Evolutionary conservation across 2,329 filamentous ascomycete species (phyloP), one percentile per base, ranked within the genome.

Genomic region (Epichloe sylvatica): DNA sequence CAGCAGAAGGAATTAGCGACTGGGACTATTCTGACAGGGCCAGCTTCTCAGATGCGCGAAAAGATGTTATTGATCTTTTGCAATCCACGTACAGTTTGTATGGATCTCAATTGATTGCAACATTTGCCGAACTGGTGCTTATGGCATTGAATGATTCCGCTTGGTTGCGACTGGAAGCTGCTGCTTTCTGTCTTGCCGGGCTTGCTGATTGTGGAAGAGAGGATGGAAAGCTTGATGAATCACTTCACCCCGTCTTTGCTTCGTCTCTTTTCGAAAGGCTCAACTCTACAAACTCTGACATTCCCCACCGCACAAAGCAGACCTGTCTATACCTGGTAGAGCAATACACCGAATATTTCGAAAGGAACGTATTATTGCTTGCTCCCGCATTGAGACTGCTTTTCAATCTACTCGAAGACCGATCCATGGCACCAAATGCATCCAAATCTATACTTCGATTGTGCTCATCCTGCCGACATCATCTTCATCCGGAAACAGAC

Each of bases 1-100:
- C 78, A 0, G 57, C 69, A 2, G 70, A 76, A 9, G 68, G 74
- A 7, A 77, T 81, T 44, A 70, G 72, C 33, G 69, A 72, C 0
- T 91, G 86, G 86, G 83, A 86, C 53, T 79, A 80, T 4, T 77
- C 78, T 23, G 81, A 86, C 35, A 77, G 78, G 38, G 74, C 76
- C 46, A 79, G 75, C 0, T 90, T 90, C 63, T 72, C 75, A 47
- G 81, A 85, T 51, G 86, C 86, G 45, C 76, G 87, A 33, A 81
- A 84, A 56, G 87, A 94, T 58, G 81, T 90, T n/a, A 75, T 78
- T 46, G 86, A 94, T 61, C 74, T 92, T 70, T 70, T 92, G 30
- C 80, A 88, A 56, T 80, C 83, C 2, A 77, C 83, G 3, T 90
- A 82, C 56, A 72, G 81, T 3, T 65, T 84, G 15, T 73, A 76